phyloP scores from a whole-genome alignment of 108 stramenopile species.

The Skeletonema tropicum region DNA sequence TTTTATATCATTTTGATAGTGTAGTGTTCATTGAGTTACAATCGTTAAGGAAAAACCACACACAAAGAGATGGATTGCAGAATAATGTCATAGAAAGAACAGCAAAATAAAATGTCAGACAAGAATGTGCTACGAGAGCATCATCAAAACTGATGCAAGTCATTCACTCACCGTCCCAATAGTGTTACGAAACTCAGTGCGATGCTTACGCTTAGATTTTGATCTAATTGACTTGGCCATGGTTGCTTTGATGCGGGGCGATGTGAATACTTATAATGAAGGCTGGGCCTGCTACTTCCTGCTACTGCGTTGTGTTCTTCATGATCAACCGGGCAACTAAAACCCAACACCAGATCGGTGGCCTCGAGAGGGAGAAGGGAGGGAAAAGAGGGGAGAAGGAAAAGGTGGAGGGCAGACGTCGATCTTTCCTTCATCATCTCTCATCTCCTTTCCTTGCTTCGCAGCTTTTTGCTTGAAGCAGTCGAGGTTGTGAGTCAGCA shows the following conservation, averaged over 20 bases:
- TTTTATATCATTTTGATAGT: not conserved
- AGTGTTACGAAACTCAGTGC: constrained; percentile 81
- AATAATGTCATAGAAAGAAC: not conserved
- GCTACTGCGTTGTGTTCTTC: not conserved
- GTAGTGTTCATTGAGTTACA: not conserved
- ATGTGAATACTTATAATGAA: too few relatives aligned
- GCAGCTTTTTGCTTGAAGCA: too few relatives aligned
- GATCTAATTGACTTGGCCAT: constrained; percentile 89
- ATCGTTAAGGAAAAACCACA: too few relatives aligned
- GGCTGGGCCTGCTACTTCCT: too few relatives aligned
- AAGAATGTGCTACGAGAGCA: constrained; percentile 1
- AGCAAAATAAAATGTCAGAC: not conserved
- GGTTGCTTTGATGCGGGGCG: constrained; percentile 3
- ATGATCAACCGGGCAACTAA: too few relatives aligned
- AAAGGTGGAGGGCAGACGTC: not conserved
- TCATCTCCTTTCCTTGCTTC: too few relatives aligned
- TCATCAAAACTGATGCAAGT: too few relatives aligned
- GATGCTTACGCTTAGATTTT: constrained; percentile 77
- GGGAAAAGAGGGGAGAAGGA: not conserved
- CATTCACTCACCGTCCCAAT: constrained; percentile 70
- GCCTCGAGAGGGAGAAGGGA: not conserved
- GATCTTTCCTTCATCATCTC: too few relatives aligned
- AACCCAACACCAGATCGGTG: too few relatives aligned
- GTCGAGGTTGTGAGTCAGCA: not conserved
- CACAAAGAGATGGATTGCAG: not conserved